These are phyloP conservation scores for Cornus suecica DNA, from an alignment of 148 eudicot species.

Conservation along the genomic window DNA sequence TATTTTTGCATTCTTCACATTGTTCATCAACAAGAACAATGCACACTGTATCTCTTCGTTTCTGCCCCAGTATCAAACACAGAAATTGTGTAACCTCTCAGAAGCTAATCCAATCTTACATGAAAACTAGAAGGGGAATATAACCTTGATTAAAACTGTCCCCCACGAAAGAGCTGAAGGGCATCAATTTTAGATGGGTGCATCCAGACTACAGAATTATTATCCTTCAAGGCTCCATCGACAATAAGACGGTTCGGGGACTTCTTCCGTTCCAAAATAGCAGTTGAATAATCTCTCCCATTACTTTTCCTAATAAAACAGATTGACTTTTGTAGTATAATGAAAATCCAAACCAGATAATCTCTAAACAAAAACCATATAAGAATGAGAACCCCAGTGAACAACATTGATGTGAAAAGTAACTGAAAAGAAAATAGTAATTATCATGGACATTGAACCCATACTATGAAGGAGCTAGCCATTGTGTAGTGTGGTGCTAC, in stretches of 20 bases:
- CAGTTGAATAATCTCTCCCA: constrained; percentile 31
- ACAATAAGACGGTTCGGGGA: constrained; percentile 37
- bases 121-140: neutral
- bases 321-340: neutral
- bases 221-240: constrained; percentile 36
- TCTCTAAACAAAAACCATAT: neutral
- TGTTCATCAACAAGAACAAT: constrained; percentile 29
- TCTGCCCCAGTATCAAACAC: constrained; percentile 25
- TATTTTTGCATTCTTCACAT: constrained; percentile 33
- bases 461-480: neutral
- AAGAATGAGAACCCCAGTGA: neutral
- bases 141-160: constrained; percentile 33
- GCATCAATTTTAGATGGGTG: constrained; percentile 32
- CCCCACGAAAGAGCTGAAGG: constrained; percentile 40
- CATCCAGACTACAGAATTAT: constrained; percentile 31
- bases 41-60: constrained; percentile 34
- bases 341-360: neutral
- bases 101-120: neutral
- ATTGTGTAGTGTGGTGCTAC: too few species aligned
- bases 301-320: constrained; percentile 16
- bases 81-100: constrained; percentile 2
- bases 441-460: neutral
- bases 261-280: constrained; percentile 37
- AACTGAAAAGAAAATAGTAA: neutral
- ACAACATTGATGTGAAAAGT: neutral